Base-by-base conservation (phyloP, 495 filamentous ascomycete genomes). In the Lepidopterella palustris region DNA sequence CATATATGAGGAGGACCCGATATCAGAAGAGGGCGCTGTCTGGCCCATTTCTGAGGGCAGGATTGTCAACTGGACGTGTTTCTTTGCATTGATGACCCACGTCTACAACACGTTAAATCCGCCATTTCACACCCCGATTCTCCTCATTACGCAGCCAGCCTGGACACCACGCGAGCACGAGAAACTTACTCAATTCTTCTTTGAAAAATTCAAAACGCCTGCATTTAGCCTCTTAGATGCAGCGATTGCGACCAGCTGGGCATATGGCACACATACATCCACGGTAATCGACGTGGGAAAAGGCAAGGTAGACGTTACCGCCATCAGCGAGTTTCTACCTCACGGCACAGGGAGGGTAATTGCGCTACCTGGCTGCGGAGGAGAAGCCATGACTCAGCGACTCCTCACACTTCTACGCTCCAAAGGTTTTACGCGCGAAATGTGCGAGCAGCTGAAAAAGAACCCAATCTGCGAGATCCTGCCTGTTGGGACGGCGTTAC, bases 381-480 rank as follows among this genome's bases (percentile, higher is more conserved):
- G 93, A 50, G 90, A 98, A 65, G 82, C 85, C 13, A 92, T 98
- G 78, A 98, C 93, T 2, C 80, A 83, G 64, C 79, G 83, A 49
- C 79, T 98, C 9, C 64, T 82, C 28, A 76, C 86, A 60, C 73
- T 95, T 29, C 79, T 98, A 9, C 77, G 80, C 39, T 61, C 78
- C 2, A 86, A 88, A 68, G 83, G 82, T 0, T 92, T 93, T 63
- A 85, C 83, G 5, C 72, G 84, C 24, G 89, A 96, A 45, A 95
- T 97, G 87, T 93, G 90, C 48, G 95, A 98, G 77, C 89, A 96
- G 73, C 73, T 98, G 55, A 98, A 98, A 78, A 85, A 82, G 67
- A 96, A 84, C 61, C 75, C 83, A 21, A 88, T 97, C 50, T 92
- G 91, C 65, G 93, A 98, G 71, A 84, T 97, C 51, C 76, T 98